phyloP scores from a whole-genome alignment of 345 rosid genomes.

The Aquilaria yunnanensis region DNA sequence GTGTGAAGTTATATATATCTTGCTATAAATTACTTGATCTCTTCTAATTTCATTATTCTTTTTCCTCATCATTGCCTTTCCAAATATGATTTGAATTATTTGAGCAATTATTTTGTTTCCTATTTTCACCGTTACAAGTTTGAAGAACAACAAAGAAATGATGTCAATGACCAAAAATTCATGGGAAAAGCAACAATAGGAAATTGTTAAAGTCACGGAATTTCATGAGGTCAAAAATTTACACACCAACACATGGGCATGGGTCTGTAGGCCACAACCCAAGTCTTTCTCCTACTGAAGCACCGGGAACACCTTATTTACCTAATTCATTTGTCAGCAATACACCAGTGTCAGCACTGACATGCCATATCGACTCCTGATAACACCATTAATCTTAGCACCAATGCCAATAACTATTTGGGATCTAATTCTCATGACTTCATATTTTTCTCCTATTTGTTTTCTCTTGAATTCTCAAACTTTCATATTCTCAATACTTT shows the following conservation, averaged over 20 bases:
- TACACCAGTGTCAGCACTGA: constrained; percentile 41
- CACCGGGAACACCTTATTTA: constrained; percentile 9
- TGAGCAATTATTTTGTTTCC: too few relatives aligned
- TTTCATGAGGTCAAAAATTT: constrained; percentile 18
- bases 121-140: too few relatives aligned
- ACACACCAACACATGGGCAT: constrained; percentile 36
- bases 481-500: too few relatives aligned
- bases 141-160: too few relatives aligned
- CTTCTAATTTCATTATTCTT: too few relatives aligned
- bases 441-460: not conserved
- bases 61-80: too few relatives aligned
- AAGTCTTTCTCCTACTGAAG: constrained; percentile 16
- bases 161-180: constrained; percentile 20
- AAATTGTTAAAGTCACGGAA: constrained; percentile 24
- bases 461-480: not conserved
- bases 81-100: too few relatives aligned
- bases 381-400: not conserved
- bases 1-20: too few relatives aligned
- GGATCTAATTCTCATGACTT: too few relatives aligned
- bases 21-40: too few relatives aligned
- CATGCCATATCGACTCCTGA: constrained; percentile 35
- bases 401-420: too few relatives aligned
- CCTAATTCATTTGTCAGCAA: constrained; percentile 38
- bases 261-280: constrained; percentile 3
- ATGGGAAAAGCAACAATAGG: constrained; percentile 1